Evolutionary conservation across 2,329 filamentous ascomycete species (phyloP).

Genomic region (Pezicula neosporulosa): DNA sequence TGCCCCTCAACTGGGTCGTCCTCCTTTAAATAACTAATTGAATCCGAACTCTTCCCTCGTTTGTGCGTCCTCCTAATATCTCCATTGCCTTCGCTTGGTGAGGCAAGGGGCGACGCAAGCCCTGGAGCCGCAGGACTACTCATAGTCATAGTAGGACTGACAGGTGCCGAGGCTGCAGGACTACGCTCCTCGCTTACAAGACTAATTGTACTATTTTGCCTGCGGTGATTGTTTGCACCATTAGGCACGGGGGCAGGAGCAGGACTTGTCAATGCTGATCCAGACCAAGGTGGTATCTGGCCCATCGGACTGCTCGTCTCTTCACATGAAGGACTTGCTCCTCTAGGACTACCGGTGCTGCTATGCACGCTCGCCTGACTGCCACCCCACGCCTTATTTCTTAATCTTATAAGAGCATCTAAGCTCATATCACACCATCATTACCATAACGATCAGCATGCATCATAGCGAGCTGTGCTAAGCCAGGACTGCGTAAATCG

Average conservation of each 20-base stretch:
- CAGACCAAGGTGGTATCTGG: conserved; percentile 17
- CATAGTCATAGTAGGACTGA: conserved; percentile 20
- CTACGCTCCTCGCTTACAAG: conserved; percentile 14
- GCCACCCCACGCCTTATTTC: conserved; percentile 75
- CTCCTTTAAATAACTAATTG: neutral
- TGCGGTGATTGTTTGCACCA: conserved; percentile 9
- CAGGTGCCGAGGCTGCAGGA: conserved; percentile 10
- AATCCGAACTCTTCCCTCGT: neutral
- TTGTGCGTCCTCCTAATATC: neutral
- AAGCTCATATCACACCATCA: conserved; percentile 64
- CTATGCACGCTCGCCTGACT: conserved; percentile 71
- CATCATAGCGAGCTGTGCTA: conserved; percentile 71
- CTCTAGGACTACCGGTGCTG: conserved; percentile 34
- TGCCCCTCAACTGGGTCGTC: neutral
- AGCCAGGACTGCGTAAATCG: conserved; percentile 57
- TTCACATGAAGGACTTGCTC: conserved; percentile 9
- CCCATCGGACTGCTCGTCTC: conserved; percentile 21
- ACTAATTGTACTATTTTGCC: conserved; percentile 22
- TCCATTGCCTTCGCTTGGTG: neutral
- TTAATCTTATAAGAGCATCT: conserved; percentile 64
- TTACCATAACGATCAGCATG: conserved; percentile 50
- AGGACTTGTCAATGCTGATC: neutral
- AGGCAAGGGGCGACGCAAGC: too few relatives aligned
- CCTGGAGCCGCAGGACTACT: neutral
- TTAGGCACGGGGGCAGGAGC: neutral